These are phyloP conservation scores for Trypethelium eluteriae DNA, from an alignment of 495 filamentous ascomycete species.

Conservation along the genomic window DNA sequence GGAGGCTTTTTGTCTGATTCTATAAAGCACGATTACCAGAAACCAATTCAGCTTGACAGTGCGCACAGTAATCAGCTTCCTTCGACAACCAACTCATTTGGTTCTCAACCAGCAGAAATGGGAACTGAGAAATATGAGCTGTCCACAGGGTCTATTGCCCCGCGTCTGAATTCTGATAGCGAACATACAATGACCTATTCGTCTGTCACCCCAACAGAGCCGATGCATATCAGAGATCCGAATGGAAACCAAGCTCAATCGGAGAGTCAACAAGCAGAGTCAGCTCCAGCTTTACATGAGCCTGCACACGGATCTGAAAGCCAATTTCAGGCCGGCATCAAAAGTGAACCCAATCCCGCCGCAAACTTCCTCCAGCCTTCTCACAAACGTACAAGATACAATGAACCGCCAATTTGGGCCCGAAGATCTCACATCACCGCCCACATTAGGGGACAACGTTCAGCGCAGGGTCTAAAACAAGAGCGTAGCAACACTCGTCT, in stretches of 20 bases:
- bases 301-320: not conserved
- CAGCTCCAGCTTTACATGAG: not conserved
- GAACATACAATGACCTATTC: not conserved
- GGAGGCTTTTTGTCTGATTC: not conserved
- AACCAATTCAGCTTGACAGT: slow-evolving; percentile 5
- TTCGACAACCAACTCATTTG: not conserved
- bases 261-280: not conserved
- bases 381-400: slow-evolving; percentile 25
- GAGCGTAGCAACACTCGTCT: slow-evolving; percentile 19
- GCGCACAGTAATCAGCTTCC: not conserved
- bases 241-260: not conserved
- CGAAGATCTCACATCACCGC: slow-evolving; percentile 23
- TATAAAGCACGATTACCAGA: slow-evolving; percentile 27
- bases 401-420: slow-evolving; percentile 43
- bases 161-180: not conserved
- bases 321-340: not conserved
- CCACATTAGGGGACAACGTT: slow-evolving; percentile 29
- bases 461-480: slow-evolving; percentile 24
- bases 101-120: not conserved
- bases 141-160: not conserved
- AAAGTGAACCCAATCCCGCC: slow-evolving; percentile 25
- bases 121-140: not conserved
- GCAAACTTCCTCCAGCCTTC: slow-evolving; percentile 17
- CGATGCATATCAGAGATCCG: not conserved
- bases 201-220: not conserved